Percentiles rank a stretch among this genome's conserved stretches.
Evolutionary conservation across 345 rosid genomes (phyloP).

Genomic region (Combretum micranthum): DNA sequence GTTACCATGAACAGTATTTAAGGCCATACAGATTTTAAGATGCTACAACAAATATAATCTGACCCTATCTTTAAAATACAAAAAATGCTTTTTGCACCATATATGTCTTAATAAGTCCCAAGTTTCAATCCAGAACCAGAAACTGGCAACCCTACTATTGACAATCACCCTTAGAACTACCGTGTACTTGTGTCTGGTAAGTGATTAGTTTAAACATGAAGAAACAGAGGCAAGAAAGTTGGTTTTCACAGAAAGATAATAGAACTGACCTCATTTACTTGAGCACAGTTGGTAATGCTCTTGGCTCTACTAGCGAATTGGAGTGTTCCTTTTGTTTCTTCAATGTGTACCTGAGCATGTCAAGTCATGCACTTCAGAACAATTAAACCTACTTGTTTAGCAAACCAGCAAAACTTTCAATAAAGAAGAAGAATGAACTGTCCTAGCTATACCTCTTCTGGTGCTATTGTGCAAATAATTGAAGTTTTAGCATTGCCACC

Average conservation of each 20-base stretch:
- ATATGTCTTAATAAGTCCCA: no score
- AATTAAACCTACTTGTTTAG: neutral
- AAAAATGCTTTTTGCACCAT: no score
- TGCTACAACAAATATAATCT: no score
- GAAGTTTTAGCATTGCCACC: slow-evolving; percentile 98
- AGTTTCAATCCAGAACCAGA: no score
- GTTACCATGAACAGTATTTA: no score
- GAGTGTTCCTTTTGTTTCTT: slow-evolving; percentile 93
- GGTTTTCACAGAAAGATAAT: slow-evolving; percentile 4
- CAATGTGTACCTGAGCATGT: slow-evolving; percentile 64
- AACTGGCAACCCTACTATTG: no score
- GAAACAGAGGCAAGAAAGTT: neutral
- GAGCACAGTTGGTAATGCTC: slow-evolving; percentile 86
- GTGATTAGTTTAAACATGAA: no score
- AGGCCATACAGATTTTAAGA: no score
- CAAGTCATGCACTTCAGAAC: neutral
- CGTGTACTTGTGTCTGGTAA: no score
- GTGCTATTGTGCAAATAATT: slow-evolving; percentile 92
- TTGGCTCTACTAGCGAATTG: slow-evolving; percentile 98
- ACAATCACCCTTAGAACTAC: no score
- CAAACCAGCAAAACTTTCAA: neutral
- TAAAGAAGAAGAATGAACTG: neutral
- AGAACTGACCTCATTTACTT: slow-evolving; percentile 80
- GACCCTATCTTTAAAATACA: no score
- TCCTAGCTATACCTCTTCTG: slow-evolving; percentile 69